Percentiles rank a stretch among this genome's conserved stretches.
Evolutionary conservation across 163 green algal species (phyloP).

Genomic region (Coccomyxa subellipsoidea): DNA sequence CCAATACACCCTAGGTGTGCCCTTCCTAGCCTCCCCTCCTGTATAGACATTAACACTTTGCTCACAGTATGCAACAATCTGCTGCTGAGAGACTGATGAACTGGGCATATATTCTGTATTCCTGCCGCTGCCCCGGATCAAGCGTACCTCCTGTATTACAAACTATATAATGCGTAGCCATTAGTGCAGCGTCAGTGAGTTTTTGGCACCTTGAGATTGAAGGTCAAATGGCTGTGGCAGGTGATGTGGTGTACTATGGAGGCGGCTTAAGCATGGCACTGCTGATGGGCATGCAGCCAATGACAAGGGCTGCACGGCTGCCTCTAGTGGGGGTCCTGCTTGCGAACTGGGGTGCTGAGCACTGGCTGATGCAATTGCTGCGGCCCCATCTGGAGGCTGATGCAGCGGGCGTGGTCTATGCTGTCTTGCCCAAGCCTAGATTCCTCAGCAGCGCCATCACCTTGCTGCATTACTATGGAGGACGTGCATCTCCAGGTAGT

Average conservation of each 20-base stretch:
- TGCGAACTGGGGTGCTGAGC: not conserved
- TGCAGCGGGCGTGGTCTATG: not conserved
- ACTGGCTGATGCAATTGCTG: not conserved
- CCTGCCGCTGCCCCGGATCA: not conserved
- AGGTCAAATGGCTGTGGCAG: not conserved
- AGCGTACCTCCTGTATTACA: not conserved
- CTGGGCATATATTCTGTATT: not conserved
- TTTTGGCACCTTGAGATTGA: too few species aligned
- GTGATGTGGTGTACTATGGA: not conserved
- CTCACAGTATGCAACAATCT: not conserved
- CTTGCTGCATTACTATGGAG: not conserved
- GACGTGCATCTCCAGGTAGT: not conserved
- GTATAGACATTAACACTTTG: not conserved
- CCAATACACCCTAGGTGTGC: not conserved
- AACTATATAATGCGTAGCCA: not conserved
- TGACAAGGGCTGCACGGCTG: not conserved
- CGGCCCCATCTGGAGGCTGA: not conserved
- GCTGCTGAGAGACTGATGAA: not conserved
- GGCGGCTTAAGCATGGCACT: not conserved
- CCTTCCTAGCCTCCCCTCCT: not conserved
- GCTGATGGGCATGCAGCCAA: not conserved
- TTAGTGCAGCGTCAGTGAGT: not conserved
- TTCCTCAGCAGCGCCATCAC: not conserved
- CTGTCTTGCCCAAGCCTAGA: not conserved
- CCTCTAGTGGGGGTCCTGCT: not conserved